Percentiles rank a stretch among this genome's conserved stretches.
phyloP scores from a whole-genome alignment of 2,329 filamentous ascomycete genomes.

The Paraconiothyrium brasiliense region DNA sequence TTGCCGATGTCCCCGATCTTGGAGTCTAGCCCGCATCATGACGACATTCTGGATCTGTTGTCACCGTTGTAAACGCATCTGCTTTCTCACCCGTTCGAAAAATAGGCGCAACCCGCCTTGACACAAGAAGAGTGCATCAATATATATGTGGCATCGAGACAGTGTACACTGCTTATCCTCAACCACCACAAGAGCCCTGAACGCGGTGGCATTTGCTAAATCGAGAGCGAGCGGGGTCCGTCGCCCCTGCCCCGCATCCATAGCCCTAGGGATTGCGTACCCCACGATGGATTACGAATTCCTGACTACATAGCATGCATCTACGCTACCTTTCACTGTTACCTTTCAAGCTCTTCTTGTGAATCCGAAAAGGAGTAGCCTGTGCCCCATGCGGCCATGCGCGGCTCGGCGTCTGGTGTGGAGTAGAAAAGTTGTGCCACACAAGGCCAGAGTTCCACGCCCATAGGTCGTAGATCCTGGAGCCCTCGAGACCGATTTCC shows the following conservation, averaged over 20 bases:
- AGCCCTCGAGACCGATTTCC: slow-evolving; percentile 28
- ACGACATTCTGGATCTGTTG: background rate
- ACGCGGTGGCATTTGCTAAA: background rate
- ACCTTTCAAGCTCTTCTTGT: background rate
- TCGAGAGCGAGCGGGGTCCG: slow-evolving; percentile 4
- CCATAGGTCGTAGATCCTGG: slow-evolving; percentile 12
- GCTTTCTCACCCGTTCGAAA: background rate
- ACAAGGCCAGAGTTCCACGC: slow-evolving; percentile 6
- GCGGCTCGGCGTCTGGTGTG: slow-evolving; percentile 32
- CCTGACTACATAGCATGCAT: slow-evolving; percentile 13
- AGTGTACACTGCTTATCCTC: background rate
- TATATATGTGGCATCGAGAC: background rate
- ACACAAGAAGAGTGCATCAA: background rate
- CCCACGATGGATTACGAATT: slow-evolving; percentile 20
- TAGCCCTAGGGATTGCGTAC: background rate
- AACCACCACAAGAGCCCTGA: background rate
- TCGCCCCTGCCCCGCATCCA: slow-evolving; percentile 1
- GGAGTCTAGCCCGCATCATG: background rate
- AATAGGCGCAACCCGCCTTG: background rate
- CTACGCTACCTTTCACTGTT: slow-evolving; percentile 20
- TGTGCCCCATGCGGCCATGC: slow-evolving; percentile 11
- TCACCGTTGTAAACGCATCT: background rate
- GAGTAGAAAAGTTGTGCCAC: slow-evolving; percentile 29
- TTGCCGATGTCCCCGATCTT: background rate
- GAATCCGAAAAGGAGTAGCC: background rate